Conservation (phyloP, 2,329 filamentous ascomycete species). For the Ceratocystis eucalypticola region DNA sequence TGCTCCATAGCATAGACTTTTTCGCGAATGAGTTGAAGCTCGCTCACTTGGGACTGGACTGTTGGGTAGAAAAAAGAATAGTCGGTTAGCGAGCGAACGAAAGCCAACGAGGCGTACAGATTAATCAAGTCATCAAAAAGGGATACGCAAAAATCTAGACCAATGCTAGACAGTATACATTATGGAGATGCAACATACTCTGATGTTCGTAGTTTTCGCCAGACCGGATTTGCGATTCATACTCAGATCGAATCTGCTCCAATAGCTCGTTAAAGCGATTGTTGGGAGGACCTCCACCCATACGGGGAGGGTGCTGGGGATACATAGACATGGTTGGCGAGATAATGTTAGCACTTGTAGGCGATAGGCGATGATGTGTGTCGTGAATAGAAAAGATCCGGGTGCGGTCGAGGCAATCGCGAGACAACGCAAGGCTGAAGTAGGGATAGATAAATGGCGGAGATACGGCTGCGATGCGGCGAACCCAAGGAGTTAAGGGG, state of each 20-base stretch:
- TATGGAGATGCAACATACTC: conserved; percentile 47
- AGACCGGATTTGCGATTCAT: conserved; percentile 69
- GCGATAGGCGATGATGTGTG: not conserved
- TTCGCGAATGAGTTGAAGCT: conserved; percentile 86
- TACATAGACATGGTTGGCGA: conserved; percentile 21
- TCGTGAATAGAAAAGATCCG: not conserved
- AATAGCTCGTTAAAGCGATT: conserved; percentile 75
- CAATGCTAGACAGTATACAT: conserved; percentile 6
- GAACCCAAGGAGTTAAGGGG: not conserved
- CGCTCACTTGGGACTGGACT: conserved; percentile 85
- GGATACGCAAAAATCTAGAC: not conserved
- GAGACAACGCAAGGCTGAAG: conserved; percentile 3
- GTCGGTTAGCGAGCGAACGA: conserved; percentile 23
- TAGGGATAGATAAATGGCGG: not conserved
- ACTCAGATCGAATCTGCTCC: conserved; percentile 81
- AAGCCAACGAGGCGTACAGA: conserved; percentile 1
- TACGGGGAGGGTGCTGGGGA: conserved; percentile 20
- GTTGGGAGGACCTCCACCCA: conserved; percentile 20
- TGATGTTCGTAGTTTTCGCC: conserved; percentile 85
- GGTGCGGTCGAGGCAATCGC: not conserved
- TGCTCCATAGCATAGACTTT: conserved; percentile 92
- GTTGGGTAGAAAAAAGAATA: conserved; percentile 18
- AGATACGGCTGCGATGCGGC: not conserved
- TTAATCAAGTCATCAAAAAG: conserved; percentile 1
- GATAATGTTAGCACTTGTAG: not conserved